These are phyloP conservation scores for Calocybe indica DNA, from an alignment of 768 basidiomycete genomes.

Conservation along the genomic window DNA sequence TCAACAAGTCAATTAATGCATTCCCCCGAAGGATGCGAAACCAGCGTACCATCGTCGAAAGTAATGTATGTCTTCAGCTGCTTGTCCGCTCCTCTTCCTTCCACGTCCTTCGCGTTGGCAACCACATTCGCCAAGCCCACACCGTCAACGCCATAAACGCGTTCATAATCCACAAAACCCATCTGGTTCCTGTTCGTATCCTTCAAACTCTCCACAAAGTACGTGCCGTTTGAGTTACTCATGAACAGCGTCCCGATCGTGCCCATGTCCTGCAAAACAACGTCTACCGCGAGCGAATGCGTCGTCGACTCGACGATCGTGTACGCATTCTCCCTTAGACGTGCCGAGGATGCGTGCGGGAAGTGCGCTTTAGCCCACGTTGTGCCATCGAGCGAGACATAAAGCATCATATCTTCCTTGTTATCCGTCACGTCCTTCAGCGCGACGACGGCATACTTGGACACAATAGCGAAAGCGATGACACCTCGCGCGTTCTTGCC, in stretches of 20 bases:
- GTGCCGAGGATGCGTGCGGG: conserved; percentile 80
- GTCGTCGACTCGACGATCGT: conserved; percentile 93
- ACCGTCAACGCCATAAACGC: conserved; percentile 79
- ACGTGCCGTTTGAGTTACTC: conserved; percentile 94
- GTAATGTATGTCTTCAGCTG: conserved; percentile 76
- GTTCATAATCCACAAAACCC: conserved; percentile 94
- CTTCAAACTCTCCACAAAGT: conserved; percentile 84
- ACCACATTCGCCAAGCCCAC: conserved; percentile 90
- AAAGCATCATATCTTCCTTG: conserved; percentile 74
- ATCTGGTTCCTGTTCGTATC: conserved; percentile 87
- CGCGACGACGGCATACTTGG: conserved; percentile 90
- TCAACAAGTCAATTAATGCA: conserved; percentile 9
- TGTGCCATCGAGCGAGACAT: conserved; percentile 78
- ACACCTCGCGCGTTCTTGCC: conserved; percentile 83
- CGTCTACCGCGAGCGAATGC: conserved; percentile 93
- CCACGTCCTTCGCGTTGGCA: conserved; percentile 78
- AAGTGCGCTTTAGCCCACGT: conserved; percentile 88
- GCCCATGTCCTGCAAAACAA: conserved; percentile 64
- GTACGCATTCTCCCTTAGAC: conserved; percentile 86
- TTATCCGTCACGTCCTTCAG: conserved; percentile 60
- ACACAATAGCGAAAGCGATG: conserved; percentile 89
- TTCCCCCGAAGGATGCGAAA: neutral
- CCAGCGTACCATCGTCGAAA: conserved; percentile 62
- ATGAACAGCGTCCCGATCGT: conserved; percentile 89
- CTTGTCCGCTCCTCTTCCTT: conserved; percentile 62